Base-by-base conservation (phyloP, 1,284 basidiomycete species). In the Cystobasidium pallidum region DNA sequence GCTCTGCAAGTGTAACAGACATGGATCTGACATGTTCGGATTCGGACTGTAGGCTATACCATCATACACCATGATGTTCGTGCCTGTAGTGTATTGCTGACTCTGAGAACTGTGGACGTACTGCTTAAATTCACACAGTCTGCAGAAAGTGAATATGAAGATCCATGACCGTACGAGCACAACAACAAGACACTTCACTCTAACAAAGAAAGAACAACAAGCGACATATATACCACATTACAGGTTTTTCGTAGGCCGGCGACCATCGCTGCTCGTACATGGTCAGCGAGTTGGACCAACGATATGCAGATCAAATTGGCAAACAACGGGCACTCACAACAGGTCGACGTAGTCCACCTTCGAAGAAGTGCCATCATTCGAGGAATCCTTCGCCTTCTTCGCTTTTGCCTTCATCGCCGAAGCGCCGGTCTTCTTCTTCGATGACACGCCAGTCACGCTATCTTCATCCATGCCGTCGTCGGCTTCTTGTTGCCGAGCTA, bases 371-470 rank as follows among this genome's bases (percentile, higher is more conserved):
- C 28, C 59, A 30, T 63, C 59, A 32, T n/a, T n/a, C n/a, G 57
- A 30, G 1, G 57, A 19, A 28, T 19, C 45, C 36, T 34, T 70
- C 43, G 41, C 43, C 49, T 71, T 63, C 47, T 63, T 57, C 8
- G 68, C 68, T 24, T 71, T 71, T n/a, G 47, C 54, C 61, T 71
- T 71, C 59, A 71, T 52, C 19, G 61, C 68, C 6, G 45, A 43
- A 13, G 68, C 68, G 21, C 68, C 68, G 8, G 68, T 45, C 41
- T 63, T 64, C 61, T 63, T 62, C 43, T 70, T 70, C 24, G 54
- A 28, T 7, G n/a, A 19, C 11, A 17, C 21, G 28, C n/a, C 32
- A 39, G 24, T 26, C 43, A 10, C 24, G 24, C 36, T 51, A 17
- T 71, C 68, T 28, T 71, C 68, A 26, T 63, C 68, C 34, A 55